Base-by-base conservation (phyloP, 306 rosid genomes). In the Fragaria iinumae region DNA sequence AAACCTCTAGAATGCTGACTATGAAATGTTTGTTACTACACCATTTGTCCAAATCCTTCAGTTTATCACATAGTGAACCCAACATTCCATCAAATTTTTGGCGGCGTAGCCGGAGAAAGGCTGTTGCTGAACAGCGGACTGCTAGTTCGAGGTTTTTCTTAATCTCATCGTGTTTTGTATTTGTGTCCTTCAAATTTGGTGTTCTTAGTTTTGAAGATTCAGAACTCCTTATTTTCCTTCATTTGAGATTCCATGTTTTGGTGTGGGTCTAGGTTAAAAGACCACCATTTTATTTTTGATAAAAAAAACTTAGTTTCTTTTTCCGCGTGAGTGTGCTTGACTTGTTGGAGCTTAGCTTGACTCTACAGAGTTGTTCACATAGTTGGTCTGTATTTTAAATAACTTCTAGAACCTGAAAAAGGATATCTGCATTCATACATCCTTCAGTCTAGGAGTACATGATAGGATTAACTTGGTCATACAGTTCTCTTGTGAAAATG, bases 61-160 rank as follows among this genome's bases (percentile, higher is more conserved):
- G 98, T 93, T 88, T 92, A 73, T 96, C 98, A 77, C 97, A 89
- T 84, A 96, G 97, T 83, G 99, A 96, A 91, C 99, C 99, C 84
- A 92, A 96, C 91, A 86, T 96, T 89, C 91, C 98, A 85, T 85
- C 89, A 85, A 82, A 93, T 76, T 92, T 92, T 89, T 90, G 99
- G 91, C 93, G 98, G 83, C 96, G 97, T 80, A 92, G 93, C 87
- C 96, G 98, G 89, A 89, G 90, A 88, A 96, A 89, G 91, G 90
- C 73, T 87, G 91, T 96, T 89, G 96, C 91, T 73, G 98, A 96
- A 79, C 99, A 92, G 87, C 89, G 99, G 86, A 96, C 99, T 53
- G 99, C 98, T 86, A 92, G 99, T 86, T 96, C 99, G 84, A 96
- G 99, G 99, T 95, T 83, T 73, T 85, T 81, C 72, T 81, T 83